Base-by-base conservation (phyloP, 31 red algal genomes). In the Odonthalia washingtoniensis region DNA sequence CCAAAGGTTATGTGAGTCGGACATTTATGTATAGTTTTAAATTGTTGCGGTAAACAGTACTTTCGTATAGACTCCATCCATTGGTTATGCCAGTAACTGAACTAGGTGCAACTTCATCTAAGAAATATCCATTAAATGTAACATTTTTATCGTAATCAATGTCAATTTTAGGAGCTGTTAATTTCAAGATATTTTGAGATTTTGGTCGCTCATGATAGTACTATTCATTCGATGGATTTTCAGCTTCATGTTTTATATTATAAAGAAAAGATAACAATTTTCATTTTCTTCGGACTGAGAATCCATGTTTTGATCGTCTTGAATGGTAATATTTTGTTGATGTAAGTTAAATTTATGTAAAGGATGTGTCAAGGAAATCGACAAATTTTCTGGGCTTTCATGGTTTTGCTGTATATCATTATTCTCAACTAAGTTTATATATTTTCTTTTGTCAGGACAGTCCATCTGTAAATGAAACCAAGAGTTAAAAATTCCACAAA, bases 1-100 rank as follows among this genome's bases (percentile, higher is more conserved):
- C 76, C 76, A 57, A 80, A 80, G 39, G 17, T 80, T 38, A 80
- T 80, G 40, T 30, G 24, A 31, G 76, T 31, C 76, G 18, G 24
- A 6, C 21, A 21, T 57, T 57, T 57, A 27, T 0, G 32, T 32
- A 80, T 46, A 0, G 27, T 0, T 35, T 62, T 46, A 37, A 57
- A 60, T 42, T 80, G 3, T 24, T 39, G 18, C 16, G 41, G 0
- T 57, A 80, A 35, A 0, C 57, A 44, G 14, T 60, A 80, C 45
- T 46, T 80, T 0, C 0, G 14, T 6, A 52, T 0, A 33, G 46
- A 80, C 34, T 38, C 76, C 35, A 80, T 0, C 45, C 76, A 61
- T 62, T 62, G 39, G 45, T 80, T 80, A 80, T 32, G 34, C 45
- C 76, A 52, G 60, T 80, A n/a, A 61, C 76, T 34, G 76, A 80